Conservation (phyloP, 23 red algal genomes). For the Gracilaria domingensis region DNA sequence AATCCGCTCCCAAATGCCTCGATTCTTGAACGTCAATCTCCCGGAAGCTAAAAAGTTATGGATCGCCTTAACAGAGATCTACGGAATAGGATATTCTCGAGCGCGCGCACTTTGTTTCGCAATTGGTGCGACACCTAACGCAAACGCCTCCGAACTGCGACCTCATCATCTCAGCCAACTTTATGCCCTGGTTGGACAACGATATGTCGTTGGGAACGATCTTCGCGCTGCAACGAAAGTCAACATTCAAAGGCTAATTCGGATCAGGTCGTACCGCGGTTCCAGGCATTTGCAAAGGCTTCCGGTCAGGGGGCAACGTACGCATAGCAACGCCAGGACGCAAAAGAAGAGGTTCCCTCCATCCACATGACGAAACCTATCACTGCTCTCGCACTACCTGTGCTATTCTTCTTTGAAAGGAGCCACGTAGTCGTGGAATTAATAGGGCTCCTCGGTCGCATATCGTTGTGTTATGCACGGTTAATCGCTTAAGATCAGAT, state of each 20-base stretch:
- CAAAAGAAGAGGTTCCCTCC: conserved; percentile 52
- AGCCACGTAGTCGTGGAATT: too few species aligned
- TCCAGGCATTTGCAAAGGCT: conserved; percentile 57
- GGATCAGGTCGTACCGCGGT: conserved; percentile 72
- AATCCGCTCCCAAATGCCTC: conserved; percentile 12
- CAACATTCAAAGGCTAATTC: conserved; percentile 61
- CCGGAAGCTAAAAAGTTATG: conserved; percentile 53
- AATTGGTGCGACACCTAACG: conserved; percentile 57
- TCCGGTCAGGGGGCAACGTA: conserved; percentile 73
- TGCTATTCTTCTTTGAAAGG: too few species aligned
- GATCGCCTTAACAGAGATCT: conserved; percentile 59
- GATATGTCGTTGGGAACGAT: conserved; percentile 53
- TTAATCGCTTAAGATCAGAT: too few species aligned
- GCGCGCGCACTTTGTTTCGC: conserved; percentile 62
- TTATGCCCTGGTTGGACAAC: conserved; percentile 51
- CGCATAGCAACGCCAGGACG: conserved; percentile 75
- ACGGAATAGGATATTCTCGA: conserved; percentile 65
- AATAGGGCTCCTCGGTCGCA: too few species aligned
- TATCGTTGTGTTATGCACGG: too few species aligned
- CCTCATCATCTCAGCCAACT: conserved; percentile 66
- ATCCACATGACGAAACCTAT: not conserved
- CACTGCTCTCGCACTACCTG: not conserved
- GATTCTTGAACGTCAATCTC: conserved; percentile 43
- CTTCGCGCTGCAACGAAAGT: conserved; percentile 15
- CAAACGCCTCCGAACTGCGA: conserved; percentile 47